Percentiles rank a stretch among this genome's conserved stretches.
Conservation (phyloP, 176 grass and related monocot species). For the Aegilops speltoides region DNA sequence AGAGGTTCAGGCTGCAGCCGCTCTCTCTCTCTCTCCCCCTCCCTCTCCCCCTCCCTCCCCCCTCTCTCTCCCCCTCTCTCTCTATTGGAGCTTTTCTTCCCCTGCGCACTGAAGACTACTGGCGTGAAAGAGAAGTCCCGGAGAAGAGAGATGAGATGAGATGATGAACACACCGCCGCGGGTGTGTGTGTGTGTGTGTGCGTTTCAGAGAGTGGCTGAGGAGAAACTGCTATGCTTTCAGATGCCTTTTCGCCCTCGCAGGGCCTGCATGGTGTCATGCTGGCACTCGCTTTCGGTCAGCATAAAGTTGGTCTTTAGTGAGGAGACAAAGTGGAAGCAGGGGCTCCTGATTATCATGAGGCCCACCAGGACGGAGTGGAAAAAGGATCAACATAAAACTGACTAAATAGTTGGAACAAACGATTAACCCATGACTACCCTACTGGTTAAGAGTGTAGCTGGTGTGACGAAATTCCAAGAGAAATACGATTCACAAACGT, state of each 20-base stretch:
- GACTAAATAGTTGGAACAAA: not conserved
- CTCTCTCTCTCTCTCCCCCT: not conserved
- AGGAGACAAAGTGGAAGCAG: constrained; percentile 40
- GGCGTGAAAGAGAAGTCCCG: constrained; percentile 37
- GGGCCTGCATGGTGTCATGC: constrained; percentile 34
- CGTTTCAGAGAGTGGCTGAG: too few species aligned
- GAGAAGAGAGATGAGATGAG: not conserved
- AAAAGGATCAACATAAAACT: constrained; percentile 10
- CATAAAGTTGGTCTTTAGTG: constrained; percentile 7
- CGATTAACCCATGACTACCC: too few species aligned
- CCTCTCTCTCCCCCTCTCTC: not conserved
- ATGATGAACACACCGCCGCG: not conserved
- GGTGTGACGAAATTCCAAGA: not conserved
- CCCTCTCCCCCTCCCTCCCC: too few species aligned
- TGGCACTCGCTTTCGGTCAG: constrained; percentile 30
- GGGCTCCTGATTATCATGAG: constrained; percentile 14
- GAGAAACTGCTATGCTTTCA: constrained; percentile 30
- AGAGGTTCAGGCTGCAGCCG: constrained; percentile 15
- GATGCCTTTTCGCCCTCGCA: constrained; percentile 32
- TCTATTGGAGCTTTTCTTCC: not conserved
- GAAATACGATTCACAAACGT: not conserved
- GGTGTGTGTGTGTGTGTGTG: too few species aligned
- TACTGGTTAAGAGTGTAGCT: not conserved
- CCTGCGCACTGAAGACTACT: constrained; percentile 9
- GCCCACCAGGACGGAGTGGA: too few species aligned